A percentile compares a stretch with the other conserved stretches of the same genome.
Evolutionary conservation across 1,284 basidiomycete genomes (phyloP).

Genomic region (Rhodofomes roseus): DNA sequence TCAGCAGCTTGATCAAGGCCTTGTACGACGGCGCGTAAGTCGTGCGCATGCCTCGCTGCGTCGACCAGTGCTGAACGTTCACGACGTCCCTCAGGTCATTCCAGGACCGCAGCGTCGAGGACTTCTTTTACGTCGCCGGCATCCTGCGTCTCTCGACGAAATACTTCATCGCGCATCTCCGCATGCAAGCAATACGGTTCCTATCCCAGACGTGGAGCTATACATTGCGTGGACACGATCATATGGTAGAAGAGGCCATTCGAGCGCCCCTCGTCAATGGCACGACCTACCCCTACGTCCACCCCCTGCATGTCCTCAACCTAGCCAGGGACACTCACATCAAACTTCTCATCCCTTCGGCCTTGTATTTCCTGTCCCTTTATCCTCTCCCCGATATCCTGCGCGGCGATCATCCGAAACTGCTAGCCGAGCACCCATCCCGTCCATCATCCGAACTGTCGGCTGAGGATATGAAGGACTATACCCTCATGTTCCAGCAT

Average conservation of each 20-base stretch:
- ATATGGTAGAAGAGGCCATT: conserved; percentile 50
- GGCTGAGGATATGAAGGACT: conserved; percentile 40
- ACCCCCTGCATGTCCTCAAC: conserved; percentile 57
- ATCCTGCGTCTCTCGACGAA: conserved; percentile 56
- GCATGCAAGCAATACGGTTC: conserved; percentile 43
- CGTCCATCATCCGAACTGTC: conserved; percentile 44
- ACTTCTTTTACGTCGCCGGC: conserved; percentile 52
- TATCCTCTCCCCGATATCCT: conserved; percentile 50
- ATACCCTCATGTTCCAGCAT: conserved; percentile 57
- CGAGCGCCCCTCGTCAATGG: conserved; percentile 38
- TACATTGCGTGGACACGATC: conserved; percentile 52
- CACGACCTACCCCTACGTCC: conserved; percentile 53
- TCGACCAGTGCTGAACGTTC: neutral
- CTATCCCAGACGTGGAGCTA: conserved; percentile 50
- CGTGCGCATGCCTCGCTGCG: neutral
- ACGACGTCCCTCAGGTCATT: conserved; percentile 27
- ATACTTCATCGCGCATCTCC: conserved; percentile 49
- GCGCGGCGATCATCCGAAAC: conserved; percentile 50
- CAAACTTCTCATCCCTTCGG: conserved; percentile 45
- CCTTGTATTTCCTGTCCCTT: conserved; percentile 55
- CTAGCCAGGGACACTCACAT: conserved; percentile 52
- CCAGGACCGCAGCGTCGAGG: conserved; percentile 37
- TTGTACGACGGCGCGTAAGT: conserved; percentile 58
- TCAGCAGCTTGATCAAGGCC: conserved; percentile 50
- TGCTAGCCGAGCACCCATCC: conserved; percentile 45